Evolutionary conservation across 805 yeast genomes (phyloP).

Genomic region (Priceomyces melissophilus): DNA sequence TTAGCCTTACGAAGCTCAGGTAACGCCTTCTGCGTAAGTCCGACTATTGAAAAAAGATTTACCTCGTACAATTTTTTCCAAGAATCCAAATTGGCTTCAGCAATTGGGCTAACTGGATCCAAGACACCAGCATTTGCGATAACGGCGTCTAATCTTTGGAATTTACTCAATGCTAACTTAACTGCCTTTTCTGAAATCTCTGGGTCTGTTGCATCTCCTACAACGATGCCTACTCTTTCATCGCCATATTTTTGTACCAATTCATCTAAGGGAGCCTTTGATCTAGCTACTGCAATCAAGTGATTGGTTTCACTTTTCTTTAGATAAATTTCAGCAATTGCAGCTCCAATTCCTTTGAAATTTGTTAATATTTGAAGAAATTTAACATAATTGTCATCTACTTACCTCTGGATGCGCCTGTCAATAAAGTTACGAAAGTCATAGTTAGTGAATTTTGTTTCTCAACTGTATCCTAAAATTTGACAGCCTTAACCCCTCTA

Average conservation of each 20-base stretch:
- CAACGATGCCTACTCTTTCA: slow-evolving; percentile 47
- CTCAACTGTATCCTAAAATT: background rate
- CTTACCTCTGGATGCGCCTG: slow-evolving; percentile 63
- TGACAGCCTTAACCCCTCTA: too few relatives aligned
- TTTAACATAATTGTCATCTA: slow-evolving; percentile 2
- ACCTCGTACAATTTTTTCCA: slow-evolving; percentile 71
- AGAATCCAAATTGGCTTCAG: slow-evolving; percentile 45
- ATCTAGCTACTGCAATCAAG: slow-evolving; percentile 73
- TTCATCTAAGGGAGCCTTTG: slow-evolving; percentile 44
- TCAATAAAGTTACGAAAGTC: slow-evolving; percentile 40
- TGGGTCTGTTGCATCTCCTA: slow-evolving; percentile 59
- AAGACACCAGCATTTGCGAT: slow-evolving; percentile 82
- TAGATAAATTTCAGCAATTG: slow-evolving; percentile 57
- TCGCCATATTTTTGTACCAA: slow-evolving; percentile 44
- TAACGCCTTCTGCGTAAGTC: slow-evolving; percentile 50
- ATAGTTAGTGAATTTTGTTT: slow-evolving; percentile 3
- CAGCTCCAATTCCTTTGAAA: slow-evolving; percentile 72
- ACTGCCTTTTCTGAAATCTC: slow-evolving; percentile 37
- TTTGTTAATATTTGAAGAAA: background rate
- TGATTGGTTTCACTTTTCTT: slow-evolving; percentile 27
- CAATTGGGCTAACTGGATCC: slow-evolving; percentile 66
- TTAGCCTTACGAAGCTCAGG: slow-evolving; percentile 54
- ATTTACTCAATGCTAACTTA: slow-evolving; percentile 41
- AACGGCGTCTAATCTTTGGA: slow-evolving; percentile 59
- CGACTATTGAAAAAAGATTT: slow-evolving; percentile 74